A percentile compares a stretch with the other conserved stretches of the same genome.
Conservation (phyloP, 768 basidiomycete genomes). For the Chalciporus sphaerocephalus region DNA sequence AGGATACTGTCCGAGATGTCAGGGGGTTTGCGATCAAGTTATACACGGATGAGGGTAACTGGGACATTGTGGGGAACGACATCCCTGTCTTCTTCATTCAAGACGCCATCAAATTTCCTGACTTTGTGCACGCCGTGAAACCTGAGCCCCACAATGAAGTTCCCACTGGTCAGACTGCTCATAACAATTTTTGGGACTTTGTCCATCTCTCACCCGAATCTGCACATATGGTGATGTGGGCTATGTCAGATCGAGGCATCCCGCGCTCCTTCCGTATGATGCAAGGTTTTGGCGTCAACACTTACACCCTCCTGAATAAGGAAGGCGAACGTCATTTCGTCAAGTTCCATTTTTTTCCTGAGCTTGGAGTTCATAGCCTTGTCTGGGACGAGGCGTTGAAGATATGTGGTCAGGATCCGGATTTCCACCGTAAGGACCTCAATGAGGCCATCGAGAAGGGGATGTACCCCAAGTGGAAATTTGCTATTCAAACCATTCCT, state of each 20-base stretch:
- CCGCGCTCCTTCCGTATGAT: slow-evolving; percentile 86
- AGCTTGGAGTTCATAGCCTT: slow-evolving; percentile 78
- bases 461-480: slow-evolving; percentile 69
- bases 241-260: slow-evolving; percentile 78
- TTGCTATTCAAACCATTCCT: slow-evolving; percentile 62
- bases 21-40: slow-evolving; percentile 83
- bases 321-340: slow-evolving; percentile 72
- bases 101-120: slow-evolving; percentile 81
- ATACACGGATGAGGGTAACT: slow-evolving; percentile 81
- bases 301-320: slow-evolving; percentile 68
- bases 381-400: slow-evolving; percentile 91
- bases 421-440: slow-evolving; percentile 85
- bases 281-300: slow-evolving; percentile 88
- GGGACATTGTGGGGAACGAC: slow-evolving; percentile 84
- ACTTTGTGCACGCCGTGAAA: slow-evolving; percentile 79
- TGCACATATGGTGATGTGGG: slow-evolving; percentile 79
- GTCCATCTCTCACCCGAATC: slow-evolving; percentile 66
- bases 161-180: slow-evolving; percentile 62
- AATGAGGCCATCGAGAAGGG: slow-evolving; percentile 77
- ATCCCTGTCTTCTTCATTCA: slow-evolving; percentile 82
- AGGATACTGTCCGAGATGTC: slow-evolving; percentile 79
- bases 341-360: slow-evolving; percentile 82
- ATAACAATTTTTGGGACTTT: slow-evolving; percentile 90
- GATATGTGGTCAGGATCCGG: slow-evolving; percentile 78
- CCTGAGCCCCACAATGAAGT: slow-evolving; percentile 84